phyloP scores from a whole-genome alignment of 2,329 filamentous ascomycete species.

The Aspergillus floridensis region DNA sequence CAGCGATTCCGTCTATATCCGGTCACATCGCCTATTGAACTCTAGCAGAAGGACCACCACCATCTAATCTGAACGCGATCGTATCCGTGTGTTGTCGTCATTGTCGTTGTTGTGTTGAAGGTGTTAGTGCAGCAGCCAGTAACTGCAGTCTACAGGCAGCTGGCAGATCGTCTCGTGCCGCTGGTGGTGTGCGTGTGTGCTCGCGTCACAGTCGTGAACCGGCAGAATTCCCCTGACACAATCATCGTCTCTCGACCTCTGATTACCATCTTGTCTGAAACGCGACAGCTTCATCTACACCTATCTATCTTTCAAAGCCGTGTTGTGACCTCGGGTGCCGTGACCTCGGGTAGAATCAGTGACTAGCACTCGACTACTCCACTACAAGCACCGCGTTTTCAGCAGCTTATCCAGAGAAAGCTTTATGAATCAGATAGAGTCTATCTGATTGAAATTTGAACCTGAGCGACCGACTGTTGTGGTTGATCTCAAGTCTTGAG shows the following conservation, averaged over 20 bases:
- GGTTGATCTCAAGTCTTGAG: slow-evolving; percentile 5
- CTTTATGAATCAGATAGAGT: background rate
- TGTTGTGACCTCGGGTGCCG: background rate
- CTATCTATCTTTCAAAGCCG: background rate
- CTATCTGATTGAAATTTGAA: background rate
- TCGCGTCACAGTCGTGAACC: background rate
- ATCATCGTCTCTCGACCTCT: background rate
- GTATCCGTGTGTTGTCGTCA: background rate
- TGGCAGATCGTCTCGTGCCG: background rate
- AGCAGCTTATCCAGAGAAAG: background rate
- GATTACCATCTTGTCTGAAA: background rate
- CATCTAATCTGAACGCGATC: background rate
- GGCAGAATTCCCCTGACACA: background rate
- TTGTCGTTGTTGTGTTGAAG: background rate
- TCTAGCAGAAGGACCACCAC: background rate
- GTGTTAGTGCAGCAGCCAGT: background rate
- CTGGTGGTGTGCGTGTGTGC: background rate
- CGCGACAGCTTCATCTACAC: background rate
- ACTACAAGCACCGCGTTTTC: background rate
- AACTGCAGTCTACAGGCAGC: background rate
- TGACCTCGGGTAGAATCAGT: background rate
- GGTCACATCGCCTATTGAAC: background rate
- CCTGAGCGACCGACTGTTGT: background rate
- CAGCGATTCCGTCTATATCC: background rate
- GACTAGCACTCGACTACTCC: background rate